These are phyloP conservation scores for Hypoxylon sp. DNA, from an alignment of 2,329 filamentous ascomycete genomes.

Conservation along the genomic window DNA sequence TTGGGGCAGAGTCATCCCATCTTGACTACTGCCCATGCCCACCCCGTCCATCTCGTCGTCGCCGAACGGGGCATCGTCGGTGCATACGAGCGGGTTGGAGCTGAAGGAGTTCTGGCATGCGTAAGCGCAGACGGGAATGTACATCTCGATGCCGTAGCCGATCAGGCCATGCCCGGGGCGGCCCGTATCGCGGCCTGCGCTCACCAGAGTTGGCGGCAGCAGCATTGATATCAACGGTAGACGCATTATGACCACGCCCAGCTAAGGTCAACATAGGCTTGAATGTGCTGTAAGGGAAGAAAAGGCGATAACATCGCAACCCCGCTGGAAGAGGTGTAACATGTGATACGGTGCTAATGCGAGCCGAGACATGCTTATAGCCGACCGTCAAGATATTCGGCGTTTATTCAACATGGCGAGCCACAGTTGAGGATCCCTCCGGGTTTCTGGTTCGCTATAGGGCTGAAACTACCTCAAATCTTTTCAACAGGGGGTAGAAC, in stretches of 20 bases:
- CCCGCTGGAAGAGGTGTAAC: constrained; percentile 7
- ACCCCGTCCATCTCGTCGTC: background rate
- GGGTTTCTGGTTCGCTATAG: constrained; percentile 15
- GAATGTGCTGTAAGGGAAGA: background rate
- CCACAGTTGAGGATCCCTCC: background rate
- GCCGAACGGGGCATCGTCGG: constrained; percentile 16
- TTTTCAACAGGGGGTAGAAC: constrained; percentile 14
- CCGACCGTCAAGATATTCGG: background rate
- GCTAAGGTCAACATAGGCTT: background rate
- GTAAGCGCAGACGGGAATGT: constrained; percentile 25
- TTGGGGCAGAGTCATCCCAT: constrained; percentile 17
- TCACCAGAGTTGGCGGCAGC: constrained; percentile 3
- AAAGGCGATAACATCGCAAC: background rate
- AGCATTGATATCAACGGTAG: background rate
- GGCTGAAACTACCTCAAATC: constrained; percentile 25
- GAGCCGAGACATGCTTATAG: background rate
- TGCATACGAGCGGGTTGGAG: constrained; percentile 12
- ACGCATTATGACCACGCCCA: background rate
- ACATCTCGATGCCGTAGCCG: constrained; percentile 31
- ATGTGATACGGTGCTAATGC: background rate
- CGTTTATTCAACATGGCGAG: background rate
- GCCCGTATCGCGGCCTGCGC: constrained; percentile 17
- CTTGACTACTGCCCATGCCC: constrained; percentile 4
- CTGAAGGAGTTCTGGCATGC: constrained; percentile 15
- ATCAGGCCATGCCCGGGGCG: constrained; percentile 20